Evolutionary conservation across 1,284 basidiomycete genomes (phyloP), one percentile per base, ranked within the genome.

Genomic region (Cryptococcus jaspeensis): DNA sequence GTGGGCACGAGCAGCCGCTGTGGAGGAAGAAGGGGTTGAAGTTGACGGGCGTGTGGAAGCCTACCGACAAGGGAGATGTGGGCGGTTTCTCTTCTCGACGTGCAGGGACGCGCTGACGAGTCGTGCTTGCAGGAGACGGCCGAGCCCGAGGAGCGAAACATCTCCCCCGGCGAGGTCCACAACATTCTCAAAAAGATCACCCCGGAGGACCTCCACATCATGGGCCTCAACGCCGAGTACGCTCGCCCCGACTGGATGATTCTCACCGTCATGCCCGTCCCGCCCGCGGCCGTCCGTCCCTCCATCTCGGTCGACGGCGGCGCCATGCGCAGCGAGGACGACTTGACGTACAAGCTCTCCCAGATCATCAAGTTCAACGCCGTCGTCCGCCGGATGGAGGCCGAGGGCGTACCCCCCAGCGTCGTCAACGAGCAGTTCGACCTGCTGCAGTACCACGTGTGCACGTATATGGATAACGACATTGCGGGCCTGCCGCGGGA

Each of bases 241-340:
- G 96, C 96, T 13, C 85, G 94, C 43, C 96, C 96, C 2, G 93
- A 98, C 71, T 99, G 96, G 96, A 99, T 99, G 96, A 94, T 99
- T 67, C 80, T 99, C 51, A 98, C 96, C 0, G 93, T 98, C 32
- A 84, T 99, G 71, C 96, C 96, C 38, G 95, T 99, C 0, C 96
- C 96, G 1, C 96, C 96, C 0, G 95, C 96, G 12, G 93, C 96
- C 12, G 96, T 99, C 50, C 90, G 96, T 48, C 96, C 96, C 0
- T 96, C 92, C 77, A 97, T 99, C 57, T 88, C 93, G 20, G 89
- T 95, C 32, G 95, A 99, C 69, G 95, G 95, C 39, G 95, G 94
- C 54, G 88, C 90, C 1, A 92, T 95, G 85, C 86, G 93, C 48
- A 93, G 91, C 67, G 96, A 99, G 78, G 96, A 99, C 72, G 96